These are phyloP conservation scores for Carex kokanica DNA, from an alignment of 176 grass and related monocot genomes.

Conservation along the genomic window DNA sequence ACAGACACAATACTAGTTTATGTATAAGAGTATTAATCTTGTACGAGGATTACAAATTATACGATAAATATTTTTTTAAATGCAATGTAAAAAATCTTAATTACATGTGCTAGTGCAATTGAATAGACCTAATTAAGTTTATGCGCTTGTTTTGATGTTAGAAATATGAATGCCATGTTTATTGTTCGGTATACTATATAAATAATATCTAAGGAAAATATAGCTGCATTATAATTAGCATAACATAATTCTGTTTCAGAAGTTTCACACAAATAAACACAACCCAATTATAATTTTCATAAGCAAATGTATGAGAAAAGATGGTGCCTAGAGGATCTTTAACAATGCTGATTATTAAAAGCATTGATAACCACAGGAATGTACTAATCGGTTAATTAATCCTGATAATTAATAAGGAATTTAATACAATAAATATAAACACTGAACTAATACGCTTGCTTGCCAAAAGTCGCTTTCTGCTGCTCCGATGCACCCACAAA, in stretches of 20 bases:
- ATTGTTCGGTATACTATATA: no score
- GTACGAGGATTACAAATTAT: no score
- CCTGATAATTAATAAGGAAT: background rate
- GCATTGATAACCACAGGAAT: background rate
- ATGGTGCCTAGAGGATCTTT: background rate
- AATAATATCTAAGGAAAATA: background rate
- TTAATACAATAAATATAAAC: slow-evolving; percentile 13
- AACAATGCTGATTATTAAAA: background rate
- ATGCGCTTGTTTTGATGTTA: no score
- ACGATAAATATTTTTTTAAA: no score
- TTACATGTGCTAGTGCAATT: no score
- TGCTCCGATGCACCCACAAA: slow-evolving; percentile 5
- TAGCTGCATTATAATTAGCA: background rate
- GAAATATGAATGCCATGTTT: no score
- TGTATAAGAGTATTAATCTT: no score
- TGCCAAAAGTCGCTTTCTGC: slow-evolving; percentile 28
- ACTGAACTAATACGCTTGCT: slow-evolving; percentile 18
- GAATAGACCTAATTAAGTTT: no score
- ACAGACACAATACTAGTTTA: no score
- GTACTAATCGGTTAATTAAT: no score
- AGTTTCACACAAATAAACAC: no score
- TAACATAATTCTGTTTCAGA: background rate
- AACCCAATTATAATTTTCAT: background rate
- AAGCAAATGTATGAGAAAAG: background rate
- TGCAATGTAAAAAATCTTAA: no score